phyloP scores from a whole-genome alignment of 2,329 filamentous ascomycete genomes.

The Botrytis aclada region DNA sequence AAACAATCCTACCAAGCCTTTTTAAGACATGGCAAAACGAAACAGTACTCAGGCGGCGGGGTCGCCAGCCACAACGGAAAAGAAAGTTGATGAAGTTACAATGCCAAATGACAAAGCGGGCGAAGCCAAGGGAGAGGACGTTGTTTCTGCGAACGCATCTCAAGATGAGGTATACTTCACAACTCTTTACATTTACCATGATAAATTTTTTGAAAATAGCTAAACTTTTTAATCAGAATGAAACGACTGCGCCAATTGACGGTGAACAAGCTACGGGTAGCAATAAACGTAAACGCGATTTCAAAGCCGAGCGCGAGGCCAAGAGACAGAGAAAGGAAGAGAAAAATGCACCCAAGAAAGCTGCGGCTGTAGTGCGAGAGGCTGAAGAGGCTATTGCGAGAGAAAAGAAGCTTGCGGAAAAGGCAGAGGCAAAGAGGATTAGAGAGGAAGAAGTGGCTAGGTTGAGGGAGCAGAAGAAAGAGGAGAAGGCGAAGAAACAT shows the following conservation, averaged over 20 bases:
- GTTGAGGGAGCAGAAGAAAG: not conserved
- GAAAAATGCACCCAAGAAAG: not conserved
- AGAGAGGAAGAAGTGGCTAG: not conserved
- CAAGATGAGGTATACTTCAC: not conserved
- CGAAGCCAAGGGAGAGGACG: not conserved
- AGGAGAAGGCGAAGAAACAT: not conserved
- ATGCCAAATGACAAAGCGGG: not conserved
- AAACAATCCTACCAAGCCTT: not conserved
- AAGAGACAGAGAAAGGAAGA: constrained; percentile 10
- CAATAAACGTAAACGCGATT: constrained; percentile 16
- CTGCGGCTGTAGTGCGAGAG: not conserved
- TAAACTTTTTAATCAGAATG: constrained; percentile 4
- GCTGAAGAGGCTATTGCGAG: not conserved
- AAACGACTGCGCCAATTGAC: not conserved
- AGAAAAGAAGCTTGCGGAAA: not conserved
- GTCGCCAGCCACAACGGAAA: not conserved
- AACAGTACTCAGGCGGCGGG: not conserved
- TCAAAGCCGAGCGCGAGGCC: constrained; percentile 14
- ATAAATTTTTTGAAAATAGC: not conserved
- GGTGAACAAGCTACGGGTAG: not conserved
- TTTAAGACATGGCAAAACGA: not conserved
- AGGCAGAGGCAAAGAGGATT: not conserved
- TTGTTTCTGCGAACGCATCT: not conserved
- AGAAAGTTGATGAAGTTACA: not conserved
- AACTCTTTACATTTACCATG: not conserved